Conservation (phyloP, 345 rosid species). For the Citrus sp. region DNA sequence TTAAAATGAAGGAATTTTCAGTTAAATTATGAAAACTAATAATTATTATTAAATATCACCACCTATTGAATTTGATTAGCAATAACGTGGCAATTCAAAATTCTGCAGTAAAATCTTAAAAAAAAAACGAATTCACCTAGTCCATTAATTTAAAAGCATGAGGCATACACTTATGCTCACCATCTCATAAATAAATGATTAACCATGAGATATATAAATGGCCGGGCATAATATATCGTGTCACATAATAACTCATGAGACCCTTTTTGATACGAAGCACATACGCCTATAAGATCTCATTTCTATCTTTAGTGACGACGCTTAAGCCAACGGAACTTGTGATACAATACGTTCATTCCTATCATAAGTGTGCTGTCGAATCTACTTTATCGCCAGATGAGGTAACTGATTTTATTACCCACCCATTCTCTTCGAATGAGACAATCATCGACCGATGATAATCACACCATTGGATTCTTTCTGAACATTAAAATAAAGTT, state of each 20-base stretch:
- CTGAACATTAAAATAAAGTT: background rate
- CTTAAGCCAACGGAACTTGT: background rate
- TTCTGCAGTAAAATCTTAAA: background rate
- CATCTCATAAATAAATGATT: too few species aligned
- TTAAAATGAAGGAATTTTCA: too few species aligned
- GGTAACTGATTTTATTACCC: background rate
- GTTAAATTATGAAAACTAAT: too few species aligned
- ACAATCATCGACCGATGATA: background rate
- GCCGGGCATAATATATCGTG: background rate
- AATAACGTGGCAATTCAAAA: background rate
- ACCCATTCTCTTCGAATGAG: background rate
- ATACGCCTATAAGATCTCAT: background rate
- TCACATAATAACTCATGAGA: background rate
- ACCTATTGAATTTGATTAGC: background rate
- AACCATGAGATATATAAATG: background rate
- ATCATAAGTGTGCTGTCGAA: background rate
- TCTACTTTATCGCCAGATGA: background rate
- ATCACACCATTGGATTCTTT: constrained; percentile 4
- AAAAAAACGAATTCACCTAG: background rate
- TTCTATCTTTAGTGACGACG: background rate
- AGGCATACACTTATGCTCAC: background rate
- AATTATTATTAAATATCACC: background rate
- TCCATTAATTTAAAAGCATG: background rate
- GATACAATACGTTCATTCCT: background rate
- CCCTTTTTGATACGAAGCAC: background rate